phyloP scores from a whole-genome alignment of 805 yeast genomes.

The Wickerhamomyces subpelliculosus region DNA sequence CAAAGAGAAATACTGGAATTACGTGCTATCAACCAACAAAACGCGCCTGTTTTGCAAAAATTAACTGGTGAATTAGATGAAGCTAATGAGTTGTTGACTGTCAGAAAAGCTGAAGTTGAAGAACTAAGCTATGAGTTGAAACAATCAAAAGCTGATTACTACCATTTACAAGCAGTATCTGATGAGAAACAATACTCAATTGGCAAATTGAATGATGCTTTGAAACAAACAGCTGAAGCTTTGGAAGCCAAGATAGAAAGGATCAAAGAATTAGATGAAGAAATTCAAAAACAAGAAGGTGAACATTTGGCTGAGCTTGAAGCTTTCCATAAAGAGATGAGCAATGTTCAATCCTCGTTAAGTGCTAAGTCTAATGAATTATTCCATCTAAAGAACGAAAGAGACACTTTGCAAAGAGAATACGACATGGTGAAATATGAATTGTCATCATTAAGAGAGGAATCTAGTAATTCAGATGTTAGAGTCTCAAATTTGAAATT shows the following conservation, averaged over 20 bases:
- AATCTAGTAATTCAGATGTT: constrained; percentile 17
- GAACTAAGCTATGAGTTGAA: constrained; percentile 17
- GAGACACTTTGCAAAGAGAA: constrained; percentile 1
- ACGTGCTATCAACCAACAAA: neutral
- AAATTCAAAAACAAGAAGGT: constrained; percentile 27
- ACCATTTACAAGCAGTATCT: constrained; percentile 1
- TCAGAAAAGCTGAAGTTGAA: constrained; percentile 22
- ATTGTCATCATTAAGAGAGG: constrained; percentile 17
- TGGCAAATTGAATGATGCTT: constrained; percentile 2
- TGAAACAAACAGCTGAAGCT: neutral
- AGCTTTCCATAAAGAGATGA: constrained; percentile 27
- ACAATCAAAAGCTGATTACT: constrained; percentile 5
- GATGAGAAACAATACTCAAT: constrained; percentile 7
- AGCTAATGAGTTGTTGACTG: constrained; percentile 11
- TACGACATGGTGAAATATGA: constrained; percentile 11
- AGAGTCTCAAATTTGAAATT: constrained; percentile 15
- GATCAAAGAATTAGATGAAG: constrained; percentile 22
- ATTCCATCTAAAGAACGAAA: constrained; percentile 20
- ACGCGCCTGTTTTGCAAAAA: too few relatives aligned
- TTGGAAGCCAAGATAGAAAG: constrained; percentile 15
- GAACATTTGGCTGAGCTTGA: constrained; percentile 32
- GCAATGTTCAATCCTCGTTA: constrained; percentile 24
- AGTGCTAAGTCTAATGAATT: constrained; percentile 23
- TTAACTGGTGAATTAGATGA: constrained; percentile 9
- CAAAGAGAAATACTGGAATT: neutral